These are phyloP conservation scores for Fusarium pseudocircinatum DNA, from an alignment of 2,329 filamentous ascomycete species.

Conservation along the genomic window DNA sequence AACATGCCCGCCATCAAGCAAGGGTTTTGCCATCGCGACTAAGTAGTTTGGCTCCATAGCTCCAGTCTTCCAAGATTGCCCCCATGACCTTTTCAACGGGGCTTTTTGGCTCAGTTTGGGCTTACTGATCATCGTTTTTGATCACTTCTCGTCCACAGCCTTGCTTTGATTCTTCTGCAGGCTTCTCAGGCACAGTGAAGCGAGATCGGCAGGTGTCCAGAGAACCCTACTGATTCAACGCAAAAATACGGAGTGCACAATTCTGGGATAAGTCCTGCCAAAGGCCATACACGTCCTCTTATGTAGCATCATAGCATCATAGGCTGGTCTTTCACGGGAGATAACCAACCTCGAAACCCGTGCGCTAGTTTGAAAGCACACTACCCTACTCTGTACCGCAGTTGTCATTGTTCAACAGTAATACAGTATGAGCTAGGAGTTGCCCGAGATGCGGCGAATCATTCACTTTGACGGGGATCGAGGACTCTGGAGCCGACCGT, in stretches of 20 bases:
- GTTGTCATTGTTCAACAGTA: not conserved
- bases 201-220: not conserved
- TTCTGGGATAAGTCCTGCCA: not conserved
- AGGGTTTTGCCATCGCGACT: not conserved
- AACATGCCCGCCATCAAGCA: not conserved
- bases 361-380: constrained; percentile 4
- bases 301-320: not conserved
- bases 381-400: not conserved
- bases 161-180: not conserved
- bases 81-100: not conserved
- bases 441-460: constrained; percentile 7
- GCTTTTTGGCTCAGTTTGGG: not conserved
- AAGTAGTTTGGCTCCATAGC: not conserved
- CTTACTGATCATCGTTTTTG: not conserved
- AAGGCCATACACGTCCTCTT: constrained; percentile 1
- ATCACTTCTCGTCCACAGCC: not conserved
- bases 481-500: not conserved
- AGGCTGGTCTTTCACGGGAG: not conserved
- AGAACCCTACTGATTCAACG: not conserved
- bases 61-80: not conserved
- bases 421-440: not conserved
- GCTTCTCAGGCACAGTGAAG: not conserved
- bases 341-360: not conserved
- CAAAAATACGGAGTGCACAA: not conserved
- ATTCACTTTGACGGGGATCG: constrained; percentile 11